phyloP scores from a whole-genome alignment of 345 rosid genomes.

The Salix brachista region DNA sequence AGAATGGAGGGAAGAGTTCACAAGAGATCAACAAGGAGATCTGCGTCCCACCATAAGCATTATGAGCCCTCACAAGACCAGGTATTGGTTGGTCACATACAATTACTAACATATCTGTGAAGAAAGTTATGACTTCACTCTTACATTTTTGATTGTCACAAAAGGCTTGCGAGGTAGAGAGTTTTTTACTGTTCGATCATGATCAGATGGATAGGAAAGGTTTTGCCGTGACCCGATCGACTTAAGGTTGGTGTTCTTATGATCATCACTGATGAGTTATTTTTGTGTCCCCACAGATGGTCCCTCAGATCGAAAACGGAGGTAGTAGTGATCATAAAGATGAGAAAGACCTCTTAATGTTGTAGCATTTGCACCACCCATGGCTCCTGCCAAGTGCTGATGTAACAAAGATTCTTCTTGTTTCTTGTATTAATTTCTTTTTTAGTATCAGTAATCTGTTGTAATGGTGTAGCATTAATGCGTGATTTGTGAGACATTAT shows the following conservation, averaged over 20 bases:
- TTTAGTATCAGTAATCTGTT: not conserved
- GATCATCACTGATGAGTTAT: not conserved
- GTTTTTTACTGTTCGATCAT: not conserved
- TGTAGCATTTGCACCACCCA: not conserved
- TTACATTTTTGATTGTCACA: too few relatives aligned
- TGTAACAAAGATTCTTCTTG: not conserved
- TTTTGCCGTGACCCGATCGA: not conserved
- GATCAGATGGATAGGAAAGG: not conserved
- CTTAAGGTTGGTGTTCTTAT: not conserved
- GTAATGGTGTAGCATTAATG: not conserved
- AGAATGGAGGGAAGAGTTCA: conserved; percentile 13
- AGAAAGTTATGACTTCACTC: not conserved
- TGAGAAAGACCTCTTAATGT: conserved; percentile 3
- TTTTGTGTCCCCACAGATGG: conserved; percentile 25
- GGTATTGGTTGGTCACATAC: conserved; percentile 18
- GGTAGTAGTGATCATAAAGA: conserved; percentile 12
- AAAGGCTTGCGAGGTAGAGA: not conserved
- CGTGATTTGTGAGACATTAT: too few relatives aligned
- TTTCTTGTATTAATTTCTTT: not conserved
- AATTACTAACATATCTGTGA: not conserved
- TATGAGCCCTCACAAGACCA: conserved; percentile 35
- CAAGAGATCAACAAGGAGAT: conserved; percentile 30
- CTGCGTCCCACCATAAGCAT: conserved; percentile 3
- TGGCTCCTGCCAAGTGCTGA: conserved; percentile 5
- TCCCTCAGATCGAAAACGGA: conserved; percentile 28